Conservation (phyloP, 129 eudicot genomes). For the Arctium minus region DNA sequence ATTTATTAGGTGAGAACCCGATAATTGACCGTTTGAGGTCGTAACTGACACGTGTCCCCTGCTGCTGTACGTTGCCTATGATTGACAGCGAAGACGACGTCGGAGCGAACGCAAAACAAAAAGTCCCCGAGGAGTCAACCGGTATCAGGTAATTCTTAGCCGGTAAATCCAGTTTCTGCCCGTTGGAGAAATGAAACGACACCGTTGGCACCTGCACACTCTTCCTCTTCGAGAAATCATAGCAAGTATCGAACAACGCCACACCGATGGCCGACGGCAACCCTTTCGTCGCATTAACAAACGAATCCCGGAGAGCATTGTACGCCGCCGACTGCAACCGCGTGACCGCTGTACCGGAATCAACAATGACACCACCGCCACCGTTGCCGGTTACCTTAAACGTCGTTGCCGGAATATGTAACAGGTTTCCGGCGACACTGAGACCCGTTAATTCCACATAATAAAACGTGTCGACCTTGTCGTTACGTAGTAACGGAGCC, state of each 20-base stretch:
- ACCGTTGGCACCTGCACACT: conserved; percentile 74
- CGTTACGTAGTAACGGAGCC: conserved; percentile 48
- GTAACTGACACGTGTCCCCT: conserved; percentile 81
- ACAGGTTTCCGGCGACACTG: conserved; percentile 55
- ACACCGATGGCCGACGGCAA: conserved; percentile 46
- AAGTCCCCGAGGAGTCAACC: conserved; percentile 63
- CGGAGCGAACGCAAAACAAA: conserved; percentile 76
- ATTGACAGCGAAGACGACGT: conserved; percentile 64
- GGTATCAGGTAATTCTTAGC: conserved; percentile 78
- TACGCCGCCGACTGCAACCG: conserved; percentile 55
- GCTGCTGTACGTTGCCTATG: conserved; percentile 75
- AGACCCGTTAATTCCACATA: conserved; percentile 57
- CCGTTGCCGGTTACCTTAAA: conserved; percentile 42
- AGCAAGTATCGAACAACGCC: conserved; percentile 75
- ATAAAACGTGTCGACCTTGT: conserved; percentile 49
- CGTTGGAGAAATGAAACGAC: conserved; percentile 62
- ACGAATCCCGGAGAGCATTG: conserved; percentile 52
- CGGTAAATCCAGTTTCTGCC: conserved; percentile 48
- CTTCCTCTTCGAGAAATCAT: conserved; percentile 40
- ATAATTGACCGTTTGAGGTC: conserved; percentile 43
- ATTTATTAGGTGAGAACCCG: conserved; percentile 52
- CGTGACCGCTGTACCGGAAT: conserved; percentile 79
- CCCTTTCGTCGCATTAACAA: conserved; percentile 36
- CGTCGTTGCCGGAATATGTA: conserved; percentile 28
- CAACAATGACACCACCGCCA: conserved; percentile 69